phyloP scores from a whole-genome alignment of 2,329 filamentous ascomycete genomes.

The Diaporthe sp. region DNA sequence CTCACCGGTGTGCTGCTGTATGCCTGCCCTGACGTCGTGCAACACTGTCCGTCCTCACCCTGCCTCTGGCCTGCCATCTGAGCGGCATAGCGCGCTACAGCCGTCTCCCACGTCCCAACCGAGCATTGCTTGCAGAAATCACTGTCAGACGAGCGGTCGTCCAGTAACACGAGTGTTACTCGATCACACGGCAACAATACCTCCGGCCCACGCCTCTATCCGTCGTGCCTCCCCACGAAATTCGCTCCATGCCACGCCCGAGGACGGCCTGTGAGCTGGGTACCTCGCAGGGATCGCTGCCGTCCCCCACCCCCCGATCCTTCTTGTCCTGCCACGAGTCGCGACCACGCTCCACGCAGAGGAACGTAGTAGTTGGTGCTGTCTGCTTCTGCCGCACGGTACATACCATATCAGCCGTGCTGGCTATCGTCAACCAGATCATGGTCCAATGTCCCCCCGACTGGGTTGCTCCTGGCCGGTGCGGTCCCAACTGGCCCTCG shows the following conservation, averaged over 20 bases:
- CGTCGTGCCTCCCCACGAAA: constrained; percentile 14
- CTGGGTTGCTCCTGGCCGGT: constrained; percentile 32
- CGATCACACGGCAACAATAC: constrained; percentile 30
- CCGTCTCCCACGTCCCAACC: constrained; percentile 32
- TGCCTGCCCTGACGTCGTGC: constrained; percentile 27
- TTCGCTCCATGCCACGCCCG: constrained; percentile 33
- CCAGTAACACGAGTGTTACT: constrained; percentile 37
- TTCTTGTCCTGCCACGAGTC: constrained; percentile 32
- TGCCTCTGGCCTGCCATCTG: constrained; percentile 15
- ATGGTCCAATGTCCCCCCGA: neutral
- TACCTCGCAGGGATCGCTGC: constrained; percentile 36
- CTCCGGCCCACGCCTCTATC: constrained; percentile 37
- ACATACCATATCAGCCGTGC: neutral
- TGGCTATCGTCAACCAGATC: constrained; percentile 27
- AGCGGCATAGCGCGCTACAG: constrained; percentile 21
- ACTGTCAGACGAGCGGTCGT: constrained; percentile 22
- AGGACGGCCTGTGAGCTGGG: constrained; percentile 30
- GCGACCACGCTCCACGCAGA: constrained; percentile 22
- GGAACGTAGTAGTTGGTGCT: neutral
- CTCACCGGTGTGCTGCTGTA: constrained; percentile 34
- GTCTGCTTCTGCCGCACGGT: constrained; percentile 25
- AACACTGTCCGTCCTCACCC: constrained; percentile 12
- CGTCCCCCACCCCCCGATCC: constrained; percentile 9
- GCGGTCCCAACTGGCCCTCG: neutral
- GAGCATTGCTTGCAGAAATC: constrained; percentile 40